These are phyloP conservation scores for Hibiscus mutabilis DNA, from an alignment of 345 rosid species.

Conservation along the genomic window DNA sequence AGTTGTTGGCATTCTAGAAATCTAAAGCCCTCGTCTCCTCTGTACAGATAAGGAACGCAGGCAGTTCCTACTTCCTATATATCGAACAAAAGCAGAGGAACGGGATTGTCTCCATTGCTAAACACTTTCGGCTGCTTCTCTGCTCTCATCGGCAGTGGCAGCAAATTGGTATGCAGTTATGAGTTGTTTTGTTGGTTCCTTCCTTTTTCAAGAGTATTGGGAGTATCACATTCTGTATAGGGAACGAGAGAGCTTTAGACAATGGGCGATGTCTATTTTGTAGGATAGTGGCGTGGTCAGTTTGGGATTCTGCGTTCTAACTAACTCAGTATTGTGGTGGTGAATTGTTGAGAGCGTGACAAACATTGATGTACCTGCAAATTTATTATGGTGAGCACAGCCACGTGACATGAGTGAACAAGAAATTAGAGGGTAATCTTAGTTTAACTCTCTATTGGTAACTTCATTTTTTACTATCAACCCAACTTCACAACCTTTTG, in stretches of 20 bases:
- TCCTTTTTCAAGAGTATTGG: background rate
- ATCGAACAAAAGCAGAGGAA: background rate
- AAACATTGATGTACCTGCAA: no score
- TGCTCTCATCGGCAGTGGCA: background rate
- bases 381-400: no score
- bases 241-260: no score
- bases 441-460: no score
- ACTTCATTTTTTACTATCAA: no score
- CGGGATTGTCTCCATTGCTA: conserved; percentile 9
- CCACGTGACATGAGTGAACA: no score
- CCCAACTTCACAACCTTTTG: no score
- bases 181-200: no score
- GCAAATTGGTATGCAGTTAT: background rate
- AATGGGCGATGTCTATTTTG: no score
- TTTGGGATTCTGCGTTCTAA: conserved; percentile 11
- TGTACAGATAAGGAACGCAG: background rate
- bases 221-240: conserved; percentile 10
- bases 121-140: background rate
- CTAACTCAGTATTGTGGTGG: background rate
- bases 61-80: background rate
- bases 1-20: background rate
- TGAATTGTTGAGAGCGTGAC: background rate
- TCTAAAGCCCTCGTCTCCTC: background rate
- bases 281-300: background rate
- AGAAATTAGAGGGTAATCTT: no score